Conservation (phyloP, 1,139 yeast species). For the Wickerhamiella pararugosa region DNA sequence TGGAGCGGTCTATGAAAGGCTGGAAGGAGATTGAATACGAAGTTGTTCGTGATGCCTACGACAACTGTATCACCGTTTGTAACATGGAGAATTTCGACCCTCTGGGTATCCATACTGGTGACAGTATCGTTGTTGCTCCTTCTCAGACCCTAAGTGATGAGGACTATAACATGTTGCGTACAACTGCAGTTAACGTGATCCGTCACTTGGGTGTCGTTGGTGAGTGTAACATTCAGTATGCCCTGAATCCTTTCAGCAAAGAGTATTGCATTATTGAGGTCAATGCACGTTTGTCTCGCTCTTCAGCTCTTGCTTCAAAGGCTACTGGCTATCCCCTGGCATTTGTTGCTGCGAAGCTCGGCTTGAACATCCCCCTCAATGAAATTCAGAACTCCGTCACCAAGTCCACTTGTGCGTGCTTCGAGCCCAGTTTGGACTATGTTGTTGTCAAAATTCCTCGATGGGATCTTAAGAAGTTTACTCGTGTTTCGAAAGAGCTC, state of each 20-base stretch:
- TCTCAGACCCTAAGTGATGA: constrained; percentile 95
- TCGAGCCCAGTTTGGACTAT: constrained; percentile 95
- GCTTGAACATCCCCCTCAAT: constrained; percentile 82
- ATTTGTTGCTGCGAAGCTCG: constrained; percentile 94
- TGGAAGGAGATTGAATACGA: constrained; percentile 99
- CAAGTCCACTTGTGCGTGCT: constrained; percentile 88
- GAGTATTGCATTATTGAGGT: constrained; percentile 97
- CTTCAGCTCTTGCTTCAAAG: constrained; percentile 96
- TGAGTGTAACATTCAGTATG: constrained; percentile 97
- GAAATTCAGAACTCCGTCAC: constrained; percentile 92
- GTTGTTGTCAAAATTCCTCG: constrained; percentile 97
- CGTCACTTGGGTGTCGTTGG: constrained; percentile 98
- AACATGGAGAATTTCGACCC: constrained; percentile 99
- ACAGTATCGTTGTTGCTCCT: constrained; percentile 97
- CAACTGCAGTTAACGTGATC: constrained; percentile 93
- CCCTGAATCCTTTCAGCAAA: constrained; percentile 77
- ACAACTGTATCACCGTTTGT: constrained; percentile 97
- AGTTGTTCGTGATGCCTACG: constrained; percentile 94
- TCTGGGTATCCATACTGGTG: constrained; percentile 97
- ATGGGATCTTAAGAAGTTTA: constrained; percentile 96
- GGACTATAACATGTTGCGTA: constrained; percentile 95
- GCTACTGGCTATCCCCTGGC: constrained; percentile 99
- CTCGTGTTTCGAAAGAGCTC: constrained; percentile 75
- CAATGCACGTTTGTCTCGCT: constrained; percentile 92
- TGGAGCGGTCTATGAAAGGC: constrained; percentile 95